Base-by-base conservation (phyloP, 768 basidiomycete genomes). In the Psilocybe sp. region DNA sequence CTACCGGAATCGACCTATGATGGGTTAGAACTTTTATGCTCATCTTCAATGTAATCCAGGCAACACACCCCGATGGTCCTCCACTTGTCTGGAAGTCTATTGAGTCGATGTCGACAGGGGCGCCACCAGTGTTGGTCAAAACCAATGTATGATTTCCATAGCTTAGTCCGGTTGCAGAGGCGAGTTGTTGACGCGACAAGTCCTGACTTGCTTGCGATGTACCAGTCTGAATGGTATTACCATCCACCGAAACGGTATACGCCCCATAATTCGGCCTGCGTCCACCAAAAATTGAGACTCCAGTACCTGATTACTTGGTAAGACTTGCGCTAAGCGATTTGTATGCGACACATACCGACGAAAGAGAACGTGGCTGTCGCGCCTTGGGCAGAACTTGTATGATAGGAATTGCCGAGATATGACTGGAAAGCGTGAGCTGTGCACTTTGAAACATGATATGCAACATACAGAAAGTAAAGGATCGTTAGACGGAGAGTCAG, bases 331-430 rank as follows among this genome's bases (percentile, higher is more conserved):
- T 5, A 5, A 28, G 41, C 14, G 10, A 34, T 35, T 50, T 43
- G 23, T 28, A 39, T 5, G 36, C 6, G 13, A n/a, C 46, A 37
- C 62, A 18, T 50, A 76, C 81, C 81, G 56, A 73, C 72, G 61
- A 83, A 82, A 11, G 64, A 58, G 45, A 82, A 66, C 4, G 73
- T 73, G 31, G 76, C 80, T 4, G 73, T 69, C 19, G 82, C 80
- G 54, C 75, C 77, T 49, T 65, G 66, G 45, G 63, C 52, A 18
- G 69, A 62, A 11, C 76, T 74, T 5, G 66, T 62, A 52, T 82
- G 81, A 50, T 74, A 71, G 15, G 75, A 76, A 40, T 54, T 49
- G 40, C 68, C 73, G 28, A 70, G 71, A 60, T 82, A 81, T 14
- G 67, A 66, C 74, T 78, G 14, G 1, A 20, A 28, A 31, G 1